A percentile compares a stretch with the other conserved stretches of the same genome.
phyloP scores from a whole-genome alignment of 2,329 filamentous ascomycete genomes.

The Diaporthe eres region DNA sequence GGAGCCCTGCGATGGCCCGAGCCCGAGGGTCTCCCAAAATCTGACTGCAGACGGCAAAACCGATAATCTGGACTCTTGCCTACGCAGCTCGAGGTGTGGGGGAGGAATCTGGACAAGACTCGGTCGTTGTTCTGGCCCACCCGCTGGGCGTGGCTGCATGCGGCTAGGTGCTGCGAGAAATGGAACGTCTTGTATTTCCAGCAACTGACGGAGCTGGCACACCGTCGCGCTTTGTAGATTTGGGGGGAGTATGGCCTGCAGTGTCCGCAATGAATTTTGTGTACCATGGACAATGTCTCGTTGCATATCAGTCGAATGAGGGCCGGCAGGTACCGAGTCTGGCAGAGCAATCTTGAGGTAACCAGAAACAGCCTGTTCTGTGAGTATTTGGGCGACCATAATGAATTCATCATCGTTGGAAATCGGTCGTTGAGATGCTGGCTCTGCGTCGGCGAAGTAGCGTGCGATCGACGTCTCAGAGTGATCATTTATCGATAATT shows the following conservation, averaged over 20 bases:
- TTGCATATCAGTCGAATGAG: conserved; percentile 44
- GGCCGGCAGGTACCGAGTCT: conserved; percentile 25
- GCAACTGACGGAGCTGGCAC: conserved; percentile 63
- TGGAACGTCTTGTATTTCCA: conserved; percentile 72
- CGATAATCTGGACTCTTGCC: conserved; percentile 78
- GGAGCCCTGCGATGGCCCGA: conserved; percentile 77
- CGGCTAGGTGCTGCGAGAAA: conserved; percentile 66
- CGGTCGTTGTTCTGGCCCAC: conserved; percentile 62
- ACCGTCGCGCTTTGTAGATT: conserved; percentile 58
- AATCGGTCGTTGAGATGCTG: conserved; percentile 60
- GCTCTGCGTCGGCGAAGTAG: conserved; percentile 73
- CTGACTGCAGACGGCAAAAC: conserved; percentile 80
- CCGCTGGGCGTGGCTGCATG: conserved; percentile 63
- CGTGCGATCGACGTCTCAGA: conserved; percentile 65
- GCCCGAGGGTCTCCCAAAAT: conserved; percentile 87
- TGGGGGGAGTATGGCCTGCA: conserved; percentile 60
- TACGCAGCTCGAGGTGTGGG: conserved; percentile 80
- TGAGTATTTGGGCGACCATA: conserved; percentile 78
- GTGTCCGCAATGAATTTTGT: conserved; percentile 64
- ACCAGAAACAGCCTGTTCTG: conserved; percentile 76
- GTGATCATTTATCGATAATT: conserved; percentile 62
- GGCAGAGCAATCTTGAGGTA: conserved; percentile 54
- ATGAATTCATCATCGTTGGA: conserved; percentile 73
- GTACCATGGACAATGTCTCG: conserved; percentile 59
- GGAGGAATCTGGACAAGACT: conserved; percentile 74